These are phyloP conservation scores for Polygonum aviculare DNA, from an alignment of 148 eudicot species.

Conservation along the genomic window DNA sequence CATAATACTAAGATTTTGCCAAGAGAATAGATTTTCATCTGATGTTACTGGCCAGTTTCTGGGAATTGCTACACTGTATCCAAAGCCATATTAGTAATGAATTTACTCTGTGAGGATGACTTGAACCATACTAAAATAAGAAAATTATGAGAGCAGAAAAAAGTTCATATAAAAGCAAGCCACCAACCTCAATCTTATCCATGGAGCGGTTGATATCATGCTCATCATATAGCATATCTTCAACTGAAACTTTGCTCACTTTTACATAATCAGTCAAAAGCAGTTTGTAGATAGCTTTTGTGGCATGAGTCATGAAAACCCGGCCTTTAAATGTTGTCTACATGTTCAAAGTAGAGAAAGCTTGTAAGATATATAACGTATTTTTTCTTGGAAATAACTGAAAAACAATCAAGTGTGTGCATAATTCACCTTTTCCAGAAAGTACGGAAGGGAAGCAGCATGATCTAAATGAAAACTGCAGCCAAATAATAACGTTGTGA, in stretches of 20 bases:
- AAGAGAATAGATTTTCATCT: neutral
- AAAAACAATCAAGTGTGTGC: neutral
- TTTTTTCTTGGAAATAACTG: slow-evolving; percentile 6
- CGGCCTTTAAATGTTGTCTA: slow-evolving; percentile 89
- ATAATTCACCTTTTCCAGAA: slow-evolving; percentile 77
- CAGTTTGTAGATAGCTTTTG: slow-evolving; percentile 86
- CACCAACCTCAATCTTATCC: slow-evolving; percentile 78
- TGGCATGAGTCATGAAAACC: slow-evolving; percentile 97
- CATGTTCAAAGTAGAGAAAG: neutral
- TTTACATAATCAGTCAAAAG: slow-evolving; percentile 89
- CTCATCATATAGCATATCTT: slow-evolving; percentile 90
- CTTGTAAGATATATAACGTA: neutral
- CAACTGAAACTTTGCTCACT: slow-evolving; percentile 98
- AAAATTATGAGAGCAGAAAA: neutral
- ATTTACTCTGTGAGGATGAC: neutral
- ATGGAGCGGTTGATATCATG: slow-evolving; percentile 87
- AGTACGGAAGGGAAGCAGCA: slow-evolving; percentile 98
- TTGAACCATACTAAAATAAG: neutral
- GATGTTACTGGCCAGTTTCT: neutral
- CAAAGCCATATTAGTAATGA: neutral
- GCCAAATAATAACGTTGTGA: slow-evolving; percentile 7
- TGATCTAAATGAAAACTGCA: slow-evolving; percentile 98
- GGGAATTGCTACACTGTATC: neutral
- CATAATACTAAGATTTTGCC: neutral
- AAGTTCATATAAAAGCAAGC: slow-evolving; percentile 8